These are phyloP conservation scores for Ascomycota sp. DNA, from an alignment of 2,329 filamentous ascomycete species.

Conservation along the genomic window DNA sequence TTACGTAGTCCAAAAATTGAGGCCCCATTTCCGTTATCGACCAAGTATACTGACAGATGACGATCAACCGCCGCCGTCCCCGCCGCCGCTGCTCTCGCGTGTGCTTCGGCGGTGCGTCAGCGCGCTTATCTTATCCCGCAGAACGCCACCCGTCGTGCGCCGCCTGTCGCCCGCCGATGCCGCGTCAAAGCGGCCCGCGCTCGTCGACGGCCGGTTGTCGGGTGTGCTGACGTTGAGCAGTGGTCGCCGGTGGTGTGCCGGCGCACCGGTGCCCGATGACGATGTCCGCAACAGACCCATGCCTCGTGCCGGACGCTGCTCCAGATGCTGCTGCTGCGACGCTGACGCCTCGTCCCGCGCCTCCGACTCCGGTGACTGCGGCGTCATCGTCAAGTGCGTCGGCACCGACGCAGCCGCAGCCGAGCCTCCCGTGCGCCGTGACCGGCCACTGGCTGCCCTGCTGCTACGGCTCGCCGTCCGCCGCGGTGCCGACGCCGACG, in stretches of 20 bases:
- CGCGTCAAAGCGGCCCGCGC: constrained; percentile 9
- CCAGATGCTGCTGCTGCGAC: too few relatives aligned
- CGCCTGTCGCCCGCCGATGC: constrained; percentile 9
- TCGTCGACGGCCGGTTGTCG: constrained; percentile 12
- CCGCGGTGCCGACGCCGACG: neutral
- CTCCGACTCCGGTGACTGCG: constrained; percentile 24
- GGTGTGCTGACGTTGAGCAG: constrained; percentile 4
- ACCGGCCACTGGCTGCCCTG: constrained; percentile 27
- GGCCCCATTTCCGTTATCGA: too few relatives aligned
- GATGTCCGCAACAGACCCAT: constrained; percentile 13
- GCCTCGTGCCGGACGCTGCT: too few relatives aligned
- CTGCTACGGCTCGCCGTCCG: constrained; percentile 25
- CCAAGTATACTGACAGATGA: too few relatives aligned
- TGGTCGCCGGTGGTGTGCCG: constrained; percentile 4
- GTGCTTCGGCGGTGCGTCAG: constrained; percentile 11
- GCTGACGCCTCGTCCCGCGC: too few relatives aligned
- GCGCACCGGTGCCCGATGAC: constrained; percentile 11
- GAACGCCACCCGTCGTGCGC: constrained; percentile 10
- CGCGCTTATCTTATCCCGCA: constrained; percentile 16
- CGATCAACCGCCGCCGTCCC: constrained; percentile 6
- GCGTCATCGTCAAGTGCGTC: constrained; percentile 25
- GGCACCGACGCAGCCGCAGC: constrained; percentile 11
- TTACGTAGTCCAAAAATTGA: too few relatives aligned
- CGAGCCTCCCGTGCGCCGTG: constrained; percentile 16
- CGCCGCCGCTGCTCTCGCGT: constrained; percentile 6